phyloP scores from a whole-genome alignment of 2,329 filamentous ascomycete genomes.

The Exophiala lecanii-corni region DNA sequence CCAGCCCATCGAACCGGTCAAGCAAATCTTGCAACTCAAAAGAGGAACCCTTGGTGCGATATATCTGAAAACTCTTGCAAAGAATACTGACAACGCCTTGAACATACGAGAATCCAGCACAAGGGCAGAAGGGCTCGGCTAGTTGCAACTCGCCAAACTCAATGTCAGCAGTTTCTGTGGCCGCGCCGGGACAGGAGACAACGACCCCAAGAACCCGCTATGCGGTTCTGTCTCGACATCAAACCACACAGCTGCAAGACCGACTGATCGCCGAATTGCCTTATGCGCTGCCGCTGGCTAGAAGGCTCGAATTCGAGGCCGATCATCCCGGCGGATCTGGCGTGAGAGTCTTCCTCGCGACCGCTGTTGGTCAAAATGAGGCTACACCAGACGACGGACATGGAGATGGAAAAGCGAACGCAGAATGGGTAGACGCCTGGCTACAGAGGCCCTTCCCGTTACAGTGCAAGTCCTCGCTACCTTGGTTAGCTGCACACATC shows the following conservation, averaged over 20 bases:
- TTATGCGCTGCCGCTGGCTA: conserved; percentile 34
- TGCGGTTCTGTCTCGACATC: conserved; percentile 1
- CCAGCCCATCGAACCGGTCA: no score
- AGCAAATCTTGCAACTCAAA: no score
- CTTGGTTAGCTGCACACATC: conserved; percentile 39
- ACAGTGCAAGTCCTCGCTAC: neutral
- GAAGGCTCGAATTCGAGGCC: conserved; percentile 37
- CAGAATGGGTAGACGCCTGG: neutral
- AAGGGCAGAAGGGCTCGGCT: no score
- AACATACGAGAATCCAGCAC: no score
- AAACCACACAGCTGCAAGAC: conserved; percentile 6
- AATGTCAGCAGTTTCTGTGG: no score
- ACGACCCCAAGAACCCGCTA: conserved; percentile 5
- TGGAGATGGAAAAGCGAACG: neutral
- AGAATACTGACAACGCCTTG: no score
- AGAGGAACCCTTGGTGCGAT: no score
- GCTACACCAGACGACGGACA: neutral
- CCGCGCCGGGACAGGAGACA: no score
- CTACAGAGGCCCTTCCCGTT: neutral
- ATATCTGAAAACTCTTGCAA: no score
- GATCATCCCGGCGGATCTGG: conserved; percentile 30
- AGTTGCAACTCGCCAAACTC: no score
- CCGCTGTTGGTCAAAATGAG: neutral
- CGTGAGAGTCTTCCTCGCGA: conserved; percentile 24
- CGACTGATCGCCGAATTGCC: conserved; percentile 35